Conservation (phyloP, 257 asterid genomes). For the Lycium ferocissimum region DNA sequence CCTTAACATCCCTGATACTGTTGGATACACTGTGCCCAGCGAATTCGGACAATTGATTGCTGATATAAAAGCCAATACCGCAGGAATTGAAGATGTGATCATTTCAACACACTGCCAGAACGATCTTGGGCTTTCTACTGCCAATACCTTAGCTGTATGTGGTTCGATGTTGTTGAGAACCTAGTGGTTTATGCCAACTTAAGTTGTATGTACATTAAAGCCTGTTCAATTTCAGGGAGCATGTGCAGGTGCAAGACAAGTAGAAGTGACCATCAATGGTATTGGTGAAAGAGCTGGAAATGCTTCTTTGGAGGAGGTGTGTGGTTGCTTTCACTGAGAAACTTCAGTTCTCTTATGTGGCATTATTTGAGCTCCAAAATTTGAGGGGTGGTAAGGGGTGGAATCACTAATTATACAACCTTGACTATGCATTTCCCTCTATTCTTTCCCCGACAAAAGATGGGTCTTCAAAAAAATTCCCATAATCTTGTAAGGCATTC, state of each 20-base stretch:
- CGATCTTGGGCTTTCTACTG: conserved; percentile 96
- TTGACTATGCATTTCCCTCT: background rate
- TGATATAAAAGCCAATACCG: conserved; percentile 83
- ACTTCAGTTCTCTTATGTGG: conserved; percentile 18
- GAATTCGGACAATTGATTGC: conserved; percentile 90
- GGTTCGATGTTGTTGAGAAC: conserved; percentile 28
- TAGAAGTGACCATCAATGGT: conserved; percentile 96
- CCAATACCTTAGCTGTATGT: conserved; percentile 83
- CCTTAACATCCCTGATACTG: conserved; percentile 96
- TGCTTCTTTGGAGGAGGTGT: conserved; percentile 96
- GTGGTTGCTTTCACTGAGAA: conserved; percentile 27
- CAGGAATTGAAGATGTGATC: conserved; percentile 84
- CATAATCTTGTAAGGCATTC: background rate
- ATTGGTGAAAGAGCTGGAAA: conserved; percentile 99
- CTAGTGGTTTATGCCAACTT: conserved; percentile 24
- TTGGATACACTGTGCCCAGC: conserved; percentile 76
- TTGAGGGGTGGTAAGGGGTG: conserved; percentile 30
- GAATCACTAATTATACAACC: conserved; percentile 21
- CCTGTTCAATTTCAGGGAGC: conserved; percentile 71
- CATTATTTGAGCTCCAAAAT: conserved; percentile 27
- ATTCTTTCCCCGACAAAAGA: background rate
- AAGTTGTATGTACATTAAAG: conserved; percentile 27
- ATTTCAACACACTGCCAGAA: conserved; percentile 97
- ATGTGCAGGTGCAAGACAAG: conserved; percentile 92
- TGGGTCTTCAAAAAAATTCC: background rate